A percentile compares a stretch with the other conserved stretches of the same genome.
phyloP scores from a whole-genome alignment of 164 flowering plant genomes.

The Berberis thunbergii region DNA sequence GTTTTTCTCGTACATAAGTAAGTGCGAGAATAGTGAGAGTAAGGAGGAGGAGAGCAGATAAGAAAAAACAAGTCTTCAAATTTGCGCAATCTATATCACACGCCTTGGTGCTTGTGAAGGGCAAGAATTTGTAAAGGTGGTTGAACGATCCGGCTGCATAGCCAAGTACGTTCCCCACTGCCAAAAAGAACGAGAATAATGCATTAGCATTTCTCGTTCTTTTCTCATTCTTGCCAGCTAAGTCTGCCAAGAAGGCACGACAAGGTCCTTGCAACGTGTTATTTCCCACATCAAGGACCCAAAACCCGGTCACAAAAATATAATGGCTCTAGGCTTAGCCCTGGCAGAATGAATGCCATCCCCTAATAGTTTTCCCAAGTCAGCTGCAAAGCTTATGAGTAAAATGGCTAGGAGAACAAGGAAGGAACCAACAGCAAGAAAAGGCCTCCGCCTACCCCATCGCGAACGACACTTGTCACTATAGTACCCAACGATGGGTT shows the following conservation, averaged over 20 bases:
- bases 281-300: constrained; percentile 13
- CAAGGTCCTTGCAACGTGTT: too few relatives aligned
- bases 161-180: constrained; percentile 71
- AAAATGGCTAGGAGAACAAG: constrained; percentile 43
- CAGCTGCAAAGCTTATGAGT: constrained; percentile 20
- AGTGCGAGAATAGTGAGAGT: constrained; percentile 35
- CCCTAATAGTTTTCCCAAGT: constrained; percentile 28
- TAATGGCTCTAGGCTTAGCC: constrained; percentile 36
- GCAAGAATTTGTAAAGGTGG: constrained; percentile 36
- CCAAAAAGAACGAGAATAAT: constrained; percentile 69
- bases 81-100: constrained; percentile 78
- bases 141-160: constrained; percentile 61
- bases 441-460: constrained; percentile 68
- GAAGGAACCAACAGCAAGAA: constrained; percentile 46
- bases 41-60: constrained; percentile 41
- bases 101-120: constrained; percentile 50
- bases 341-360: constrained; percentile 43
- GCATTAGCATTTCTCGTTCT: constrained; percentile 41
- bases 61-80: constrained; percentile 58
- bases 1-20: constrained; percentile 25
- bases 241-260: too few relatives aligned
- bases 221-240: constrained; percentile 5
- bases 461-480: constrained; percentile 52
- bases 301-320: constrained; percentile 61
- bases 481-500: constrained; percentile 59